Conservation (phyloP, 176 grass and related monocot species). For the Puccinellia tenuiflora region DNA sequence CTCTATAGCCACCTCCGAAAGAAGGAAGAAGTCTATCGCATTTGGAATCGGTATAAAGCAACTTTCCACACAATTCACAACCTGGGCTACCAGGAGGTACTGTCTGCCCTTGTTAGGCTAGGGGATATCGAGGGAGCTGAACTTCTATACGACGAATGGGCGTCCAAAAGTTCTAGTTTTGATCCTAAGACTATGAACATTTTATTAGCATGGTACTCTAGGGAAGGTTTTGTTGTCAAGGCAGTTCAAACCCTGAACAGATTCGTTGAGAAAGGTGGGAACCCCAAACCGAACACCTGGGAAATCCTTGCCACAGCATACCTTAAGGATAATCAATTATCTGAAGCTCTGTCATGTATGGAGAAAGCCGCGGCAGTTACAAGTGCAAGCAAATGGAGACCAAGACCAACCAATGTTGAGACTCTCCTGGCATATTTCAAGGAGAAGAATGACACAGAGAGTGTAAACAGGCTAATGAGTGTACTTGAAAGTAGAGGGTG, state of each 20-base stretch:
- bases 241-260: slow-evolving; percentile 53
- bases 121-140: slow-evolving; percentile 76
- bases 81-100: slow-evolving; percentile 66
- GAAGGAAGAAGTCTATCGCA: slow-evolving; percentile 75
- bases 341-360: slow-evolving; percentile 61
- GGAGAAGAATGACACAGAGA: slow-evolving; percentile 45
- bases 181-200: slow-evolving; percentile 78
- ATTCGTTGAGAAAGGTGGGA: slow-evolving; percentile 76
- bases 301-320: slow-evolving; percentile 74
- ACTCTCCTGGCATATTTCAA: slow-evolving; percentile 55
- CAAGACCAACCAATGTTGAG: slow-evolving; percentile 49
- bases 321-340: slow-evolving; percentile 45
- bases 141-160: slow-evolving; percentile 86
- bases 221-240: slow-evolving; percentile 53
- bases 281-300: slow-evolving; percentile 66
- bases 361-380: slow-evolving; percentile 54
- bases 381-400: slow-evolving; percentile 68
- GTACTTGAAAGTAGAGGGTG: slow-evolving; percentile 60
- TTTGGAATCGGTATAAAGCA: slow-evolving; percentile 93
- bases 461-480: slow-evolving; percentile 35
- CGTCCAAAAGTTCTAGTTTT: slow-evolving; percentile 42
- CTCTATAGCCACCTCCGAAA: slow-evolving; percentile 72
- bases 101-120: slow-evolving; percentile 62
- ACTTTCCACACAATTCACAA: slow-evolving; percentile 72
- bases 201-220: slow-evolving; percentile 76